Conservation (phyloP, 345 rosid genomes). For the Cochlearia excelsa region DNA sequence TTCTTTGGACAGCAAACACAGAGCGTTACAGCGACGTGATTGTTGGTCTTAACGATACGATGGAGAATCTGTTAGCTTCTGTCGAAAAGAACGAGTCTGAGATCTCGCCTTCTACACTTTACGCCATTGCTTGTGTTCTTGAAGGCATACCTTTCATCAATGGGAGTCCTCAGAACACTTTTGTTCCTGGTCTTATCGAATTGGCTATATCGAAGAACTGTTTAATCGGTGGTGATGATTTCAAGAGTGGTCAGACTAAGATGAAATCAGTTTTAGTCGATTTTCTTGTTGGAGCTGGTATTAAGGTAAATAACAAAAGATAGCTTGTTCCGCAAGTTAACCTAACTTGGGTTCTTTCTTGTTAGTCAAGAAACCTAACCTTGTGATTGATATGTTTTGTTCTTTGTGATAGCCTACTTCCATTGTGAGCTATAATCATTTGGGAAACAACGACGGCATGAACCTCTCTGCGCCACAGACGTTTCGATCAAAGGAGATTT, state of each 20-base stretch:
- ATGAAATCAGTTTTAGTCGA: slow-evolving; percentile 97
- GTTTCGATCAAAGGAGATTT: slow-evolving; percentile 92
- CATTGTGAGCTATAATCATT: slow-evolving; percentile 94
- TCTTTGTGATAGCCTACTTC: slow-evolving; percentile 73
- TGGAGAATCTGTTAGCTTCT: slow-evolving; percentile 74
- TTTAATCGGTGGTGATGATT: slow-evolving; percentile 97
- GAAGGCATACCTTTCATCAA: slow-evolving; percentile 92
- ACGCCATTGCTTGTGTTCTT: slow-evolving; percentile 77
- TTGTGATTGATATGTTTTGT: not conserved
- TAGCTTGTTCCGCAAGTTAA: not conserved
- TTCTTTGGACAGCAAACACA: slow-evolving; percentile 98
- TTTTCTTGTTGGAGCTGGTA: slow-evolving; percentile 98
- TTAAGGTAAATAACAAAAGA: slow-evolving; percentile 52
- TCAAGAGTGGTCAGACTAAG: slow-evolving; percentile 99
- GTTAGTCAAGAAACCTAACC: slow-evolving; percentile 11
- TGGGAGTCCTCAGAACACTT: slow-evolving; percentile 98
- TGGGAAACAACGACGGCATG: slow-evolving; percentile 97
- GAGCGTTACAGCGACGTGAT: slow-evolving; percentile 91
- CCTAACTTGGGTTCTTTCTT: not conserved
- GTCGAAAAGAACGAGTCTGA: slow-evolving; percentile 76
- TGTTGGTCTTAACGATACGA: slow-evolving; percentile 82
- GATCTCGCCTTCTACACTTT: slow-evolving; percentile 94
- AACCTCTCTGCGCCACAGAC: slow-evolving; percentile 97
- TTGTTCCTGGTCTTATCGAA: slow-evolving; percentile 92
- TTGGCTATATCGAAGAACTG: slow-evolving; percentile 78